Evolutionary conservation across 106 monocot species (phyloP).

Genomic region (Platanthera guangdongensis): DNA sequence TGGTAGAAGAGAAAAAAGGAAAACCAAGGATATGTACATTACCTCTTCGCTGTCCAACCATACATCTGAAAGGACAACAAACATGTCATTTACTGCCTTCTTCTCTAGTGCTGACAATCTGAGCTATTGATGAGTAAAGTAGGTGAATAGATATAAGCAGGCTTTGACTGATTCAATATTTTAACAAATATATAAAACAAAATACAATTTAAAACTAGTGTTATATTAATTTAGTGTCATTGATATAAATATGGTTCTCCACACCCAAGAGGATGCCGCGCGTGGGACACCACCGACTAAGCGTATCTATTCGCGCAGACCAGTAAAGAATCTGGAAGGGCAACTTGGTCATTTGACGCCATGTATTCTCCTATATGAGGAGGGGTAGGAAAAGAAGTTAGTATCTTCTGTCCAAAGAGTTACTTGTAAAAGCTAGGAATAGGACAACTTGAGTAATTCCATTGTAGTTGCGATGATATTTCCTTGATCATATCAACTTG

Average conservation of each 20-base stretch:
- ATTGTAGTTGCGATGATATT: too few species aligned
- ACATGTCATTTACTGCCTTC: constrained; percentile 96
- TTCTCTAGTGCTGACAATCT: constrained; percentile 67
- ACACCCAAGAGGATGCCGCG: too few species aligned
- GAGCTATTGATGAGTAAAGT: constrained; percentile 32
- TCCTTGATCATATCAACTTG: too few species aligned
- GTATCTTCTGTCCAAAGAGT: neutral
- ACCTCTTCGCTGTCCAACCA: constrained; percentile 96
- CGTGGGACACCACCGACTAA: too few species aligned
- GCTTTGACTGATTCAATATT: neutral
- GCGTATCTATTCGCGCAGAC: too few species aligned
- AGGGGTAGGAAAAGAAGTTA: neutral
- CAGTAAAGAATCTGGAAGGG: too few species aligned
- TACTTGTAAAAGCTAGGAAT: too few species aligned
- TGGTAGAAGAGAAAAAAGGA: constrained; percentile 1
- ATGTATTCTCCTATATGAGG: neutral
- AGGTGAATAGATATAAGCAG: constrained; percentile 5
- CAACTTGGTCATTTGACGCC: too few species aligned
- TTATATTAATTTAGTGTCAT: neutral
- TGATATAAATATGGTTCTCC: too few species aligned
- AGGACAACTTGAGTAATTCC: too few species aligned
- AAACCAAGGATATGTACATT: constrained; percentile 5
- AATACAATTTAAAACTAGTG: neutral
- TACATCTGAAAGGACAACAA: constrained; percentile 95
- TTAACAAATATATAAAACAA: neutral